Evolutionary conservation across 2,329 filamentous ascomycete species (phyloP).

Genomic region (Nothophoma quercina): DNA sequence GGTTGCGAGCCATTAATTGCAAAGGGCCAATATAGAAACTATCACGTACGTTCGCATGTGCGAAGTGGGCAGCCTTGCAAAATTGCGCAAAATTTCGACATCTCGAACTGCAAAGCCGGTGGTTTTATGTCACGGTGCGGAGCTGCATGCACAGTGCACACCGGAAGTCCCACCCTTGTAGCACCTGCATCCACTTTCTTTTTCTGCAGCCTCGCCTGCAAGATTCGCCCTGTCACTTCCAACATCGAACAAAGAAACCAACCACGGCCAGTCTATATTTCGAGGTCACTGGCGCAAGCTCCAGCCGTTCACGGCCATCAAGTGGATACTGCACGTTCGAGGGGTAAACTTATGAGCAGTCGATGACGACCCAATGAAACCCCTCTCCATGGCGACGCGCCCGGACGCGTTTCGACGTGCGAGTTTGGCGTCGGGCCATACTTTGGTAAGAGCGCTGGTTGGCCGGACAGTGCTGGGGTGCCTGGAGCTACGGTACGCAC

Average conservation of each 20-base stretch:
- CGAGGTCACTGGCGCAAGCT: too few species aligned
- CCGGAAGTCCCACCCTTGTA: slow-evolving; percentile 15
- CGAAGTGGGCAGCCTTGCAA: slow-evolving; percentile 3
- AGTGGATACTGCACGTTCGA: too few species aligned
- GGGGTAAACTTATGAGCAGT: too few species aligned
- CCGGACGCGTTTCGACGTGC: slow-evolving; percentile 22
- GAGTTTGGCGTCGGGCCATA: slow-evolving; percentile 13
- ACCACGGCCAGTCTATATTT: too few species aligned
- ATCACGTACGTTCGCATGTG: background rate
- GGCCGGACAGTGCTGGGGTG: slow-evolving; percentile 1
- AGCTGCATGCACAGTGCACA: slow-evolving; percentile 12
- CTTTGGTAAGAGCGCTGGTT: background rate
- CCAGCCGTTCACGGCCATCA: background rate
- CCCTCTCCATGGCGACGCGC: slow-evolving; percentile 17
- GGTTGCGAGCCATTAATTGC: background rate
- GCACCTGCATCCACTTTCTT: slow-evolving; percentile 1
- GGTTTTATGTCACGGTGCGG: slow-evolving; percentile 10
- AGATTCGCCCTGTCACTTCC: background rate
- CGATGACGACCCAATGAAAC: slow-evolving; percentile 11
- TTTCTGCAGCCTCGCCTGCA: background rate
- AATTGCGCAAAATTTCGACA: slow-evolving; percentile 4
- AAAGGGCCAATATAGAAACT: too few species aligned
- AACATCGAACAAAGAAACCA: slow-evolving; percentile 1
- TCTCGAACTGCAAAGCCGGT: slow-evolving; percentile 1
- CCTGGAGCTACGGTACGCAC: background rate